Evolutionary conservation across 2,329 filamentous ascomycete species (phyloP).

Genomic region (Aspergillus sp.): DNA sequence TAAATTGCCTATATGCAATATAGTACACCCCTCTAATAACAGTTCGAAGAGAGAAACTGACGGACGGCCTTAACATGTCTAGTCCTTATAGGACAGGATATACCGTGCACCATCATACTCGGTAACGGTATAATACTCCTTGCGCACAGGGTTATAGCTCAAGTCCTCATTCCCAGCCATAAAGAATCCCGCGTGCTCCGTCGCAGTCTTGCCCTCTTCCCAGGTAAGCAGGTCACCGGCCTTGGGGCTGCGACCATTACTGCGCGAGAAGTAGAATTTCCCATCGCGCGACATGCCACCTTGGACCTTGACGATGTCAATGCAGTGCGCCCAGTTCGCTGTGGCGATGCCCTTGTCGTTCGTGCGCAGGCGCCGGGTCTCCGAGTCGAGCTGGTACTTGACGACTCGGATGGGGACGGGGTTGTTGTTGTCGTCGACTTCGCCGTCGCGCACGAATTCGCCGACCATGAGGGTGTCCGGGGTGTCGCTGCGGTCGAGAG

Average conservation of each 20-base stretch:
- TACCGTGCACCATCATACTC: slow-evolving; percentile 10
- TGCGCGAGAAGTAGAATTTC: slow-evolving; percentile 36
- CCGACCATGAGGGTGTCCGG: slow-evolving; percentile 35
- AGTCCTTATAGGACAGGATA: no score
- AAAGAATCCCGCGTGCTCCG: slow-evolving; percentile 6
- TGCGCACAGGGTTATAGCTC: slow-evolving; percentile 29
- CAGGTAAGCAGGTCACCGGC: slow-evolving; percentile 35
- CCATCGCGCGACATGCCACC: slow-evolving; percentile 33
- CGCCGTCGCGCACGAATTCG: slow-evolving; percentile 30
- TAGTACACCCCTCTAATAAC: no score
- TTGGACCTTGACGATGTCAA: slow-evolving; percentile 34
- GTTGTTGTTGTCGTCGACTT: neutral
- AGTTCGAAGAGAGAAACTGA: no score
- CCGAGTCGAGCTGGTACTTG: slow-evolving; percentile 32
- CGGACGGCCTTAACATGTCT: no score
- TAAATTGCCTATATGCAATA: no score
- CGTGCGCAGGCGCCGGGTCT: slow-evolving; percentile 24
- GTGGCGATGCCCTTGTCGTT: slow-evolving; percentile 18
- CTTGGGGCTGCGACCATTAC: slow-evolving; percentile 26
- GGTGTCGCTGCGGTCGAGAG: slow-evolving; percentile 36
- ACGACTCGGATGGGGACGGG: slow-evolving; percentile 28
- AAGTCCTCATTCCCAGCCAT: slow-evolving; percentile 35
- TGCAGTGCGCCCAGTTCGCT: slow-evolving; percentile 34
- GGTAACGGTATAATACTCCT: slow-evolving; percentile 25
- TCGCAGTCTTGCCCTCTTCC: slow-evolving; percentile 24